Percentiles rank a stretch among this genome's conserved stretches.
phyloP scores from a whole-genome alignment of 805 yeast genomes.

The Yarrowia osloensis region DNA sequence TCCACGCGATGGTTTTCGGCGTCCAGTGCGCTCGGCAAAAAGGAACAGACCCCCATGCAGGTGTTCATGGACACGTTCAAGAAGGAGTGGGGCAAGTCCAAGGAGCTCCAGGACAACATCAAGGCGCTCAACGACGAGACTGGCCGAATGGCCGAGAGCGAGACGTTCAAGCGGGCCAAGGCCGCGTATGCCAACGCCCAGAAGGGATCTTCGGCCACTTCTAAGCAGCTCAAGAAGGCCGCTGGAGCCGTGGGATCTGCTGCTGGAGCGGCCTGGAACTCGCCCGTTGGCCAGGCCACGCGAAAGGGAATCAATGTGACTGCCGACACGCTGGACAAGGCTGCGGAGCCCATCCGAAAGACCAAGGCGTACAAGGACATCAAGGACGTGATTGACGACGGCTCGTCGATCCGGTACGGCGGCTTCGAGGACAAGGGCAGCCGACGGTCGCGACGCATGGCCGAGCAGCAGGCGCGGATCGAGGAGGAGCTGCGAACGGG shows the following conservation, averaged over 20 bases:
- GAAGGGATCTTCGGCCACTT: constrained; percentile 63
- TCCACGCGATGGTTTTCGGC: constrained; percentile 6
- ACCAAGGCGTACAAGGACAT: constrained; percentile 89
- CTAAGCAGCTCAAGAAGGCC: constrained; percentile 77
- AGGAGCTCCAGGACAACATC: constrained; percentile 86
- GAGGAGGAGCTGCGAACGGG: constrained; percentile 57
- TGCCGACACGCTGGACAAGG: constrained; percentile 79
- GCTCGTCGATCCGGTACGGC: constrained; percentile 85
- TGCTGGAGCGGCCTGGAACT: constrained; percentile 93
- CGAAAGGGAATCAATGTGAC: constrained; percentile 78
- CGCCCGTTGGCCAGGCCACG: constrained; percentile 87
- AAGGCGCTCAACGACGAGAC: constrained; percentile 95
- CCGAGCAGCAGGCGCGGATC: constrained; percentile 37
- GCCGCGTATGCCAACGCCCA: constrained; percentile 90
- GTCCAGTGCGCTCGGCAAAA: background rate
- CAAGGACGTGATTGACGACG: constrained; percentile 86
- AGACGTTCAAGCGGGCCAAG: constrained; percentile 87
- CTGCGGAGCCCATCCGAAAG: constrained; percentile 88
- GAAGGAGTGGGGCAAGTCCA: constrained; percentile 85
- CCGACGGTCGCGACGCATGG: constrained; percentile 71
- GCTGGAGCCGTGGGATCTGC: constrained; percentile 92
- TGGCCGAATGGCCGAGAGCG: constrained; percentile 89
- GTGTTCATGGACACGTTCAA: constrained; percentile 92
- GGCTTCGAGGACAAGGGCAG: constrained; percentile 85
- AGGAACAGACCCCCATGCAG: constrained; percentile 62